Evolutionary conservation across 495 filamentous ascomycete genomes (phyloP).

Genomic region (Xeromyces bisporus): DNA sequence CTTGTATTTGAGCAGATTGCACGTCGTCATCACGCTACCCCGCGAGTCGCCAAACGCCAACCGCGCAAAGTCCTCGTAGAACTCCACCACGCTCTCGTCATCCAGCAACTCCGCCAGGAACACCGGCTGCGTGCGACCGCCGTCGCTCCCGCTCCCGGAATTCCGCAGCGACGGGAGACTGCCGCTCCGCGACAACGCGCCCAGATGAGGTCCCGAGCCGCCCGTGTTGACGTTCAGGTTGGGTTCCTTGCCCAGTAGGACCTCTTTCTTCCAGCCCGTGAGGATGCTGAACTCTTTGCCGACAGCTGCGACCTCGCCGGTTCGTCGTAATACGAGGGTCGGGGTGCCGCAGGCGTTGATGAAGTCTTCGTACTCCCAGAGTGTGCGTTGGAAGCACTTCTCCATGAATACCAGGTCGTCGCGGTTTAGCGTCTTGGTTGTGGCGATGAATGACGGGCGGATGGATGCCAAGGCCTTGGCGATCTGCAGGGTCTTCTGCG

Average conservation of each 20-base stretch:
- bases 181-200: conserved; percentile 25
- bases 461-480: conserved; percentile 77
- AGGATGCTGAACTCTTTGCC: conserved; percentile 90
- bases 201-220: conserved; percentile 13
- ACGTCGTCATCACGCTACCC: conserved; percentile 64
- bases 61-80: conserved; percentile 89
- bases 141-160: conserved; percentile 11
- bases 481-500: conserved; percentile 54
- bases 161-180: conserved; percentile 36
- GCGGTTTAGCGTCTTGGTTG: conserved; percentile 60
- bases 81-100: conserved; percentile 80
- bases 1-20: conserved; percentile 81
- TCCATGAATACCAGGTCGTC: conserved; percentile 95
- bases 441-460: conserved; percentile 82
- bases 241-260: conserved; percentile 70
- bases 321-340: conserved; percentile 77
- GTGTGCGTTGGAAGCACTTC: conserved; percentile 81
- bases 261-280: conserved; percentile 86
- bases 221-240: conserved; percentile 81
- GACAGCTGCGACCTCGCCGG: conserved; percentile 79
- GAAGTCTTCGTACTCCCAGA: conserved; percentile 85
- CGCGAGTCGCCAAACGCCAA: conserved; percentile 80
- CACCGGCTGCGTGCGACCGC: conserved; percentile 46
- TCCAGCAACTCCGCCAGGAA: conserved; percentile 87
- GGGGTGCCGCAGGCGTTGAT: conserved; percentile 76